A percentile compares a stretch with the other conserved stretches of the same genome.
Evolutionary conservation across 1,139 yeast genomes (phyloP).

Genomic region (Zygosaccharomyces sapae): DNA sequence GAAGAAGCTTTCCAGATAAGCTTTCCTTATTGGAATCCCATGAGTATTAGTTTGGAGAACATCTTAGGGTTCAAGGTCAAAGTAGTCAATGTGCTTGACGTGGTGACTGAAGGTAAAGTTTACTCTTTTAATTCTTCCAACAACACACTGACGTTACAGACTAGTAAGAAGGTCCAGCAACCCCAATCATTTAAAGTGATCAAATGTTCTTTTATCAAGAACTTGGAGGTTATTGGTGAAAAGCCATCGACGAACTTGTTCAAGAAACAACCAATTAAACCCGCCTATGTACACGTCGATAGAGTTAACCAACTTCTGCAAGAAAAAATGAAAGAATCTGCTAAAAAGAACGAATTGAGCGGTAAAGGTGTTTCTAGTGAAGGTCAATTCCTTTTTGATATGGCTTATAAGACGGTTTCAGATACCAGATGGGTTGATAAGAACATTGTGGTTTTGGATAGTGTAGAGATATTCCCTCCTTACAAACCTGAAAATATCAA

Average conservation of each 20-base stretch:
- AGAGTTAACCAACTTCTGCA: constrained; percentile 25
- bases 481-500: constrained; percentile 41
- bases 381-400: constrained; percentile 48
- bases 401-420: constrained; percentile 47
- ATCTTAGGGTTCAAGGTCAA: constrained; percentile 47
- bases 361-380: constrained; percentile 44
- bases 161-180: constrained; percentile 28
- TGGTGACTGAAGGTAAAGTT: constrained; percentile 54
- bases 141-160: constrained; percentile 39
- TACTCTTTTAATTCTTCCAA: constrained; percentile 53
- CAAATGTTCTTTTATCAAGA: constrained; percentile 56
- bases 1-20: neutral
- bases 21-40: constrained; percentile 8
- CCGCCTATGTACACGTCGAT: constrained; percentile 26
- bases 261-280: constrained; percentile 31
- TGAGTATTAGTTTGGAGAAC: constrained; percentile 32
- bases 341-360: constrained; percentile 22
- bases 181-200: constrained; percentile 48
- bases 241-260: constrained; percentile 26
- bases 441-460: constrained; percentile 49
- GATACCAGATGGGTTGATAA: constrained; percentile 48
- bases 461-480: constrained; percentile 50
- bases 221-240: constrained; percentile 45
- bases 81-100: constrained; percentile 57
- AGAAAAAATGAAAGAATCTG: constrained; percentile 22